Percentiles rank a stretch among this genome's conserved stretches.
Conservation (phyloP, 169 alveolate species). For the Plasmodium reichenowi region DNA sequence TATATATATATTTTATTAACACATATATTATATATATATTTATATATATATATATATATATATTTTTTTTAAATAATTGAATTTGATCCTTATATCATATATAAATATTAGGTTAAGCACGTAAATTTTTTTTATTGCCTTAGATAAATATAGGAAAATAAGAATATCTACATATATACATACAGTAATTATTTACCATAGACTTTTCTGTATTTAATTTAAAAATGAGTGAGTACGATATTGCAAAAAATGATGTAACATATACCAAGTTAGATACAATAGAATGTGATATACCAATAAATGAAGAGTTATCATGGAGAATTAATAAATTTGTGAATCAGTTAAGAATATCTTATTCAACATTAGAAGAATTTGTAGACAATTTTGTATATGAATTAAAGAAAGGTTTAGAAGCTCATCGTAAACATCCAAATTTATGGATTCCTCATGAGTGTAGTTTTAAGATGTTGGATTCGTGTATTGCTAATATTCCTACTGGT, state of each 20-base stretch:
- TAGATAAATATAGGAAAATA: too few species aligned
- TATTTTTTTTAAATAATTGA: too few species aligned
- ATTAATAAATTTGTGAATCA: slow-evolving; percentile 60
- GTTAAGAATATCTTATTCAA: slow-evolving; percentile 33
- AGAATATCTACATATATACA: neutral
- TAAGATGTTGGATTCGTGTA: slow-evolving; percentile 91
- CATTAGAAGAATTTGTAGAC: slow-evolving; percentile 72
- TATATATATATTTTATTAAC: too few species aligned
- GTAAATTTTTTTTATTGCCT: too few species aligned
- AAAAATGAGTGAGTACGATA: slow-evolving; percentile 48
- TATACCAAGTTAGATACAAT: slow-evolving; percentile 54
- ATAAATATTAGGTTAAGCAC: too few species aligned
- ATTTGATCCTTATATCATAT: too few species aligned
- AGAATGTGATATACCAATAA: slow-evolving; percentile 56
- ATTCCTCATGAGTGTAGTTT: slow-evolving; percentile 86
- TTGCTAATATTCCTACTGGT: slow-evolving; percentile 89
- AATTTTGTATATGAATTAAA: slow-evolving; percentile 79
- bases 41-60: too few species aligned
- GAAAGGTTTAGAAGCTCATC: slow-evolving; percentile 85
- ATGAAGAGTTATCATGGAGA: slow-evolving; percentile 21
- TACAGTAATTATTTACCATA: neutral
- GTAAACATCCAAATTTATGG: slow-evolving; percentile 85
- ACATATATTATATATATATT: too few species aligned
- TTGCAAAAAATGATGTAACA: slow-evolving; percentile 26
- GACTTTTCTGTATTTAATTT: neutral